Evolutionary conservation across 495 filamentous ascomycete genomes (phyloP).

Genomic region (Penicillium silybi): DNA sequence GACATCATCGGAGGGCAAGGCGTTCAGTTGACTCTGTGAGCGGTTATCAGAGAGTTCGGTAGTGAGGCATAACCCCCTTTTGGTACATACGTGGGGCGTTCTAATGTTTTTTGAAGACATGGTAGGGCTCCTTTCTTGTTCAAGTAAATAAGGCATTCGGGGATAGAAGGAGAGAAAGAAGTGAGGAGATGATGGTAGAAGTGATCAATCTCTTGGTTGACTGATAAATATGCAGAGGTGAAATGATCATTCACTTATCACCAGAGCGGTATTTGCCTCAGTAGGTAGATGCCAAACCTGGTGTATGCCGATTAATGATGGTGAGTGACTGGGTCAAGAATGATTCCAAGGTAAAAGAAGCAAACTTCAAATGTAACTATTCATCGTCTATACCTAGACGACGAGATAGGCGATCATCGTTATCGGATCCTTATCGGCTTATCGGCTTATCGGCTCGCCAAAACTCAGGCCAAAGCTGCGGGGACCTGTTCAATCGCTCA

Average conservation of each 20-base stretch:
- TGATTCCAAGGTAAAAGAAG: no score
- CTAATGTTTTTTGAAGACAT: background rate
- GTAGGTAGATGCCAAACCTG: background rate
- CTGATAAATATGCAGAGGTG: background rate
- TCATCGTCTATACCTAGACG: no score
- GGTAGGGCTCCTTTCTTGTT: no score
- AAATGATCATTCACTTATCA: background rate
- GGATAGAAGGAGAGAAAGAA: background rate
- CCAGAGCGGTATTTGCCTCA: background rate
- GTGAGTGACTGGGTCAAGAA: background rate
- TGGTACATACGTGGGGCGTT: background rate
- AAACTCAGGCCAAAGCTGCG: conserved; percentile 22
- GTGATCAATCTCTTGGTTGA: background rate
- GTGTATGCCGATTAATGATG: background rate
- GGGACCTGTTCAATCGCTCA: conserved; percentile 6
- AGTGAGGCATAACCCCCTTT: background rate
- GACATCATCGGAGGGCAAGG: background rate
- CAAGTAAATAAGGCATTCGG: no score
- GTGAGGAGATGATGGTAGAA: background rate
- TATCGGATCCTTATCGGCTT: conserved; percentile 4
- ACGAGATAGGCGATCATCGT: no score
- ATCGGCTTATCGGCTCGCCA: conserved; percentile 24
- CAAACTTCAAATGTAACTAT: no score
- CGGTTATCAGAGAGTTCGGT: background rate
- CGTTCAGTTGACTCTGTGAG: background rate